These are phyloP conservation scores for Coprinopsis sp. DNA, from an alignment of 768 basidiomycete species.

Conservation along the genomic window DNA sequence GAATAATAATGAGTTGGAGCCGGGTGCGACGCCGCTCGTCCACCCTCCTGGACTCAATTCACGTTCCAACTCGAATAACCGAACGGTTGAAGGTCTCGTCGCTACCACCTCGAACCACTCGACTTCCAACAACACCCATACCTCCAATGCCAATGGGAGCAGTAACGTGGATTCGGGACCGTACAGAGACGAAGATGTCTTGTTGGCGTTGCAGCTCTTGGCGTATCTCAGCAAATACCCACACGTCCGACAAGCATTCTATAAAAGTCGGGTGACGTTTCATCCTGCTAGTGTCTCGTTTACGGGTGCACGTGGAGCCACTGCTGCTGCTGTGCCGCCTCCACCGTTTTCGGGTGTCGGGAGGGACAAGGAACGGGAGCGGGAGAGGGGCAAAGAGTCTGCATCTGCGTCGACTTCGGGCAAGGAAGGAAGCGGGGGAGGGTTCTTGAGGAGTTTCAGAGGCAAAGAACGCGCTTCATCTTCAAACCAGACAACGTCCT, in stretches of 20 bases:
- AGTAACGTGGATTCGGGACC: slow-evolving; percentile 44
- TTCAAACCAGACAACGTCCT: no score
- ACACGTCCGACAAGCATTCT: slow-evolving; percentile 92
- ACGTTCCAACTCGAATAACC: slow-evolving; percentile 2
- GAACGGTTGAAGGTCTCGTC: no score
- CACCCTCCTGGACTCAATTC: slow-evolving; percentile 28
- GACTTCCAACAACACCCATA: no score
- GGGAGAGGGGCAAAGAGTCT: slow-evolving; percentile 20
- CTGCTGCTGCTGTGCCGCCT: slow-evolving; percentile 8
- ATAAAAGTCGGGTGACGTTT: slow-evolving; percentile 76
- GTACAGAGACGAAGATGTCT: slow-evolving; percentile 92
- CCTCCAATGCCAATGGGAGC: slow-evolving; percentile 28
- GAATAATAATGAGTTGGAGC: no score
- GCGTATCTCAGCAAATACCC: slow-evolving; percentile 98
- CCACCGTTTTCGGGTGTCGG: no score
- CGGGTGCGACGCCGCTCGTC: neutral
- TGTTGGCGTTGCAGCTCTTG: slow-evolving; percentile 85
- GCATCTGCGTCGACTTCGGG: neutral
- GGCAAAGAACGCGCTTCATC: slow-evolving; percentile 17
- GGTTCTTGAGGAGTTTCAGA: slow-evolving; percentile 43
- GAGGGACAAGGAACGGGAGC: no score
- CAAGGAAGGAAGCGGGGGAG: slow-evolving; percentile 11
- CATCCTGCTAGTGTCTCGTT: slow-evolving; percentile 51
- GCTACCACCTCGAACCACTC: no score
- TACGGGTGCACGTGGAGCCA: neutral